These are phyloP conservation scores for Cystofilobasidium bisporidii DNA, from an alignment of 768 basidiomycete species.

Conservation along the genomic window DNA sequence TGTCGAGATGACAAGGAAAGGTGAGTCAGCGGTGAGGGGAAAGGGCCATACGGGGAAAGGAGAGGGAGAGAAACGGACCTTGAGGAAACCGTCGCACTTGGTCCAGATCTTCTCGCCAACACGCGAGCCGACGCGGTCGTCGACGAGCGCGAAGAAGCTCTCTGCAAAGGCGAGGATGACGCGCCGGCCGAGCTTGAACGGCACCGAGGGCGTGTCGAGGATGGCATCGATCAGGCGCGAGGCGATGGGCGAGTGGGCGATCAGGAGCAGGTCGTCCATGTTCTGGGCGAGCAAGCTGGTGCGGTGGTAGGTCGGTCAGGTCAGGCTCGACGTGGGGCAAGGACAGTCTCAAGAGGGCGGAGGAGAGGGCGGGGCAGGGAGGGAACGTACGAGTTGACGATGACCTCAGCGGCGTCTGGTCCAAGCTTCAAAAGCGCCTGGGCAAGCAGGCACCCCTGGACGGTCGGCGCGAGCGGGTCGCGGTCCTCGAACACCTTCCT, in stretches of 20 bases:
- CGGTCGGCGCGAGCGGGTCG: constrained; percentile 52
- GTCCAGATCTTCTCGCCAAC: constrained; percentile 87
- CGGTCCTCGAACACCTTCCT: constrained; percentile 32
- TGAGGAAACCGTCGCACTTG: constrained; percentile 82
- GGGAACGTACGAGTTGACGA: constrained; percentile 56
- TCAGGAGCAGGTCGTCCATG: constrained; percentile 49
- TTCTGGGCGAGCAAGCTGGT: neutral
- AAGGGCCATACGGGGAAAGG: constrained; percentile 10
- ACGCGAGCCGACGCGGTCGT: constrained; percentile 82
- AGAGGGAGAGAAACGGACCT: constrained; percentile 47
- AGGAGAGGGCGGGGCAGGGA: neutral
- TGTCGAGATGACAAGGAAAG: constrained; percentile 36
- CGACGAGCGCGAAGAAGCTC: constrained; percentile 67
- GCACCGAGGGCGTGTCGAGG: constrained; percentile 58
- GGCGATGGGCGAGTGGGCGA: constrained; percentile 58
- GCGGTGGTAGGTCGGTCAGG: neutral
- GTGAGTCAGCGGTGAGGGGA: neutral
- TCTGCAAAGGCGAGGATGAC: constrained; percentile 66
- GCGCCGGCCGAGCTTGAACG: constrained; percentile 36
- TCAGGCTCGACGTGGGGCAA: no score
- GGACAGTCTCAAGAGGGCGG: neutral
- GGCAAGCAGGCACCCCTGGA: constrained; percentile 74
- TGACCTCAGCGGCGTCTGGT: constrained; percentile 50
- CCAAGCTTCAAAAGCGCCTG: constrained; percentile 66
- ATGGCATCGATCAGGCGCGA: constrained; percentile 68